These are phyloP conservation scores for Akanthomyces muscarius DNA, from an alignment of 2,329 filamentous ascomycete genomes.

Conservation along the genomic window DNA sequence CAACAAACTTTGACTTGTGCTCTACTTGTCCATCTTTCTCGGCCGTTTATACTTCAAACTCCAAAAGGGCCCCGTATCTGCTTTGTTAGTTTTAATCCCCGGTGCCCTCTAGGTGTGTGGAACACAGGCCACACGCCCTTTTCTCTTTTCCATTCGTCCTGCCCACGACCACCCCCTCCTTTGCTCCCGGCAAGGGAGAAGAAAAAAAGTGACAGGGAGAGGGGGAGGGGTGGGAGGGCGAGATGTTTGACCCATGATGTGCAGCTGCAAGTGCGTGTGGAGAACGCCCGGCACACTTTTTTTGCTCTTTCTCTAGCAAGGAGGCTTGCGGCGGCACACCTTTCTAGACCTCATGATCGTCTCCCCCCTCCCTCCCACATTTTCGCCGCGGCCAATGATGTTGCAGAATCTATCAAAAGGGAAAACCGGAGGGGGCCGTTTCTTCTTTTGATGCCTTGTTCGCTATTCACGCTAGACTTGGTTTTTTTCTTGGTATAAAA, in stretches of 20 bases:
- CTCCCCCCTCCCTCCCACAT: not conserved
- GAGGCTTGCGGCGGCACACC: not conserved
- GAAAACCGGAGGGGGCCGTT: not conserved
- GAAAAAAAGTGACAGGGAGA: too few species aligned
- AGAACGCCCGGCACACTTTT: not conserved
- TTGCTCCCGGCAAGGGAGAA: too few species aligned
- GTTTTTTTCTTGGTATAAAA: not conserved
- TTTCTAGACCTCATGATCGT: slow-evolving; percentile 15
- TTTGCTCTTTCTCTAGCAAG: not conserved
- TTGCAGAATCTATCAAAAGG: not conserved
- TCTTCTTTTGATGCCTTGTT: not conserved
- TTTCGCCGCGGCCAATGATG: not conserved
- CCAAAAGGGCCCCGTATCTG: too few species aligned
- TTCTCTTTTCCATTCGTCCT: not conserved
- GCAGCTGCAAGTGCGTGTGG: slow-evolving; percentile 16
- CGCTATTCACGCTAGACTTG: not conserved
- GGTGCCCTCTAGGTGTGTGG: too few species aligned
- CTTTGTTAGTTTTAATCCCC: too few species aligned
- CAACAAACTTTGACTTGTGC: too few species aligned
- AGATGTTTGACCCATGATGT: slow-evolving; percentile 13
- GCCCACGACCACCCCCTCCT: too few species aligned
- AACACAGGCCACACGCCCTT: not conserved
- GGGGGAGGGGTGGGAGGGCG: not conserved
- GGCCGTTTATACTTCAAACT: too few species aligned
- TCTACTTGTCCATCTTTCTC: too few species aligned